A percentile compares a stretch with the other conserved stretches of the same genome.
These are phyloP conservation scores for Neonectria hederae DNA, from an alignment of 2,329 filamentous ascomycete species.

Conservation along the genomic window DNA sequence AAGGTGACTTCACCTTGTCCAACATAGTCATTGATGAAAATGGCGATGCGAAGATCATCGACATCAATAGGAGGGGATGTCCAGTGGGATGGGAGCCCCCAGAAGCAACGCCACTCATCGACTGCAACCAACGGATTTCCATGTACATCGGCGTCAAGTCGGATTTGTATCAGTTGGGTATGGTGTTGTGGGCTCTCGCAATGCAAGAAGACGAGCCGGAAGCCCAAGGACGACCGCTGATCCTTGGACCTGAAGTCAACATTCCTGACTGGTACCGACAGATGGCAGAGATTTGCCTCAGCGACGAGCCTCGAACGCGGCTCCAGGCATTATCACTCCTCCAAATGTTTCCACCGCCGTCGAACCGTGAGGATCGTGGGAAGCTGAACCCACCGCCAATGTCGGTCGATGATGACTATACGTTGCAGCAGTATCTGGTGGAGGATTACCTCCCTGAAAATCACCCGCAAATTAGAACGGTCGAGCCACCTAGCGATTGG, in stretches of 20 bases:
- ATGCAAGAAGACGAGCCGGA: constrained; percentile 92
- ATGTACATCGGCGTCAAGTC: constrained; percentile 99
- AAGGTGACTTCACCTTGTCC: constrained; percentile 95
- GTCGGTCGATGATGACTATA: constrained; percentile 53
- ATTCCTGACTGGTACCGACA: constrained; percentile 83
- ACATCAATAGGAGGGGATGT: constrained; percentile 97
- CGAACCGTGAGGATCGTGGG: constrained; percentile 25
- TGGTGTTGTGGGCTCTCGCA: constrained; percentile 94
- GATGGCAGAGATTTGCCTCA: constrained; percentile 81
- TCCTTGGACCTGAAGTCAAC: constrained; percentile 64
- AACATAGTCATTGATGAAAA: constrained; percentile 93
- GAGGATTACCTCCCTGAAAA: constrained; percentile 48
- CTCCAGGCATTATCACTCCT: constrained; percentile 79
- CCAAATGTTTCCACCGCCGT: constrained; percentile 66
- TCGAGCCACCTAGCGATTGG: constrained; percentile 57
- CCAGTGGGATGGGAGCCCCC: constrained; percentile 98
- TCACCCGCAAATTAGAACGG: constrained; percentile 51
- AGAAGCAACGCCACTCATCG: constrained; percentile 85
- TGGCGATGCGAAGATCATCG: constrained; percentile 94
- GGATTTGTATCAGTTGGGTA: constrained; percentile 93
- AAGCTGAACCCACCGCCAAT: constrained; percentile 45
- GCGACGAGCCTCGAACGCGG: constrained; percentile 75
- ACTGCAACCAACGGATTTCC: constrained; percentile 87
- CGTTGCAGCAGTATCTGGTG: constrained; percentile 51
- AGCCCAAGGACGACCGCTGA: constrained; percentile 75